Base-by-base conservation (phyloP, 139 green algal genomes). In the Ettlia oleoabundans region DNA sequence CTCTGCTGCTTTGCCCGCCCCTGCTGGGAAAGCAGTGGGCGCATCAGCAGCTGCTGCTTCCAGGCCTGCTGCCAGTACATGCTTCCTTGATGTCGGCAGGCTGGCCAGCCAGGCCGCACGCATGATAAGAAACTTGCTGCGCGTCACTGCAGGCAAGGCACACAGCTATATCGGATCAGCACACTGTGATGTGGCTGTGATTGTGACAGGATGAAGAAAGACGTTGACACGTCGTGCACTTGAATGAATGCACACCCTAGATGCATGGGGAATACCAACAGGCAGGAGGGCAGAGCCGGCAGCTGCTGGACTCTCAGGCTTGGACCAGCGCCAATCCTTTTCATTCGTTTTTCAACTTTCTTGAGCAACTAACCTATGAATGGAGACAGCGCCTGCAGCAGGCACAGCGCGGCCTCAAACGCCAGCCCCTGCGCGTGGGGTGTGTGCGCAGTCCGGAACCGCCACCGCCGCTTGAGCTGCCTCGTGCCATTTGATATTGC, bases 91-190 rank as follows among this genome's bases (percentile, higher is more conserved):
- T n/a, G 63, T 4, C 3, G 28, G 41, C 41, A 28, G 26, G 41
- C 69, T 61, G 42, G 69, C 69, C 41, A 76, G 18, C 69, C 69
- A 76, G 8, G 69, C 69, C 0, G 41, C 69, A 6, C 69, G 69
- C 69, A 76, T 76, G 41, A 76, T 26, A 5, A 76, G 28, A n/a
- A 62, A 76, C 22, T 61, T 62, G 4, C 28, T 28, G 21, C 35
- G 33, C 35, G 65, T 42, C 6, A 72, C 65, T 72, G 65, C 65
- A 43, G 37, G 37, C 35, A 47, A 33, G 18, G 33, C 32, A 40
- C 28, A n/a, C 3, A 26, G 5, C 30, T 32, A 70, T 2, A 33
- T n/a, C 18, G n/a, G 30, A 3, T 40, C 6, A 8, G 32, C 63
- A 37, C 66, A 52, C 47, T n/a, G 47, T 58, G 47, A 24, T 58